Conservation (phyloP, 768 basidiomycete genomes). For the Suillus americanus region DNA sequence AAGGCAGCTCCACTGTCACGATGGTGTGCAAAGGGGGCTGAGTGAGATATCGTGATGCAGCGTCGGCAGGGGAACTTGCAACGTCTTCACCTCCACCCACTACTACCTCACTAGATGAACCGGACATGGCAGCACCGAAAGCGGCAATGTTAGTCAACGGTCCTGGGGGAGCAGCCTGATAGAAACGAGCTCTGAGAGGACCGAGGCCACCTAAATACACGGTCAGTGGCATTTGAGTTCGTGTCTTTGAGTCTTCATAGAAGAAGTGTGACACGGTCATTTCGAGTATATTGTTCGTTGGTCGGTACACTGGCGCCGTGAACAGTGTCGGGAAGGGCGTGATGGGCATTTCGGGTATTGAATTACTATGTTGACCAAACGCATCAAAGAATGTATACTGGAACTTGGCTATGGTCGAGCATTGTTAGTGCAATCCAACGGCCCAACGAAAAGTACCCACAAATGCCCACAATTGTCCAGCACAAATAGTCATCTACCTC, state of each 20-base stretch:
- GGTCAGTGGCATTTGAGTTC: slow-evolving; percentile 69
- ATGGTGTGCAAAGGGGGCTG: slow-evolving; percentile 68
- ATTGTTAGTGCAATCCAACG: slow-evolving; percentile 19
- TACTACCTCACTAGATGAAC: slow-evolving; percentile 34
- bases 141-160: slow-evolving; percentile 63
- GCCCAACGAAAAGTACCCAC: slow-evolving; percentile 46
- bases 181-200: slow-evolving; percentile 76
- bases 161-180: slow-evolving; percentile 69
- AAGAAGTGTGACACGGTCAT: slow-evolving; percentile 88
- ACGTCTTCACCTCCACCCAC: slow-evolving; percentile 22
- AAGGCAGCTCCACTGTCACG: slow-evolving; percentile 84
- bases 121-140: slow-evolving; percentile 50
- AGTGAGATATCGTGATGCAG: slow-evolving; percentile 49
- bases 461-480: slow-evolving; percentile 95
- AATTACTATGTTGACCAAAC: slow-evolving; percentile 69
- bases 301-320: slow-evolving; percentile 73
- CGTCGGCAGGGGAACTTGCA: slow-evolving; percentile 16
- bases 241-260: slow-evolving; percentile 69
- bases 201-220: slow-evolving; percentile 90
- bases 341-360: slow-evolving; percentile 75
- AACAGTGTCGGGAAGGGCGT: slow-evolving; percentile 90
- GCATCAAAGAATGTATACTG: slow-evolving; percentile 95
- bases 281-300: slow-evolving; percentile 72
- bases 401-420: slow-evolving; percentile 67
- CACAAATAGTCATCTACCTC: slow-evolving; percentile 94